Base-by-base conservation (phyloP, 2,329 filamentous ascomycete genomes). In the Trichoderma sp. region DNA sequence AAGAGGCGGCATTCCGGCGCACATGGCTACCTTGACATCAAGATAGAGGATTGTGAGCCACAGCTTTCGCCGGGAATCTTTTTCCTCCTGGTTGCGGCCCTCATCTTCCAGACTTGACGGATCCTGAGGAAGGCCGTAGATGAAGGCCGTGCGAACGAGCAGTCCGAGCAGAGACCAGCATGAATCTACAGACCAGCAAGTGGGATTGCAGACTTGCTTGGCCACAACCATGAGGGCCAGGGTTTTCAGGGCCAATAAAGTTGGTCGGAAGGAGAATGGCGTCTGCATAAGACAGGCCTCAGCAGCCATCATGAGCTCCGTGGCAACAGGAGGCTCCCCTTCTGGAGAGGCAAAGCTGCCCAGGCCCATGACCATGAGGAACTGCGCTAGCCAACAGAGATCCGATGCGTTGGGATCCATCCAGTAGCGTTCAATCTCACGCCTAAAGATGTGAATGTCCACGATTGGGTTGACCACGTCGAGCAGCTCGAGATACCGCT, bases 231-330 rank as follows among this genome's bases (percentile, higher is more conserved):
- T 83, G 21, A 84, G 77, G 18, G 80, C 79, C 12, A 84, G 74
- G 1, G 80, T 78, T 71, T 82, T 81, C 16, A 84, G 77, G 0
- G 80, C 78, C n/a, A 81, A 76, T 38, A 83, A 77, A 3, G 81
- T 83, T 8, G 83, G 83, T 2, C 83, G 82, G 65, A 83, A 83
- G 80, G 84, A 84, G 75, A 83, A 84, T 2, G 82, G 82, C 4
- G 83, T 84, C 77, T 84, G 83, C 80, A 83, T 82, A 5, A 84
- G 79, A 41, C 83, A 84, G 0, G 83, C 82, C 69, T 84, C 83
- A 11, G 83, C 81, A 3, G 82, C 83, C 79, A 84, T 82, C 81
- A 84, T 83, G 33, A 84, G 78, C 74, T 84, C 81, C 1, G 80
- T 82, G 3, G 82, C 83, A 21, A 80, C 78, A 29, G 81, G 80